phyloP scores from a whole-genome alignment of 306 rosid species.

The Rubus parviflorus region DNA sequence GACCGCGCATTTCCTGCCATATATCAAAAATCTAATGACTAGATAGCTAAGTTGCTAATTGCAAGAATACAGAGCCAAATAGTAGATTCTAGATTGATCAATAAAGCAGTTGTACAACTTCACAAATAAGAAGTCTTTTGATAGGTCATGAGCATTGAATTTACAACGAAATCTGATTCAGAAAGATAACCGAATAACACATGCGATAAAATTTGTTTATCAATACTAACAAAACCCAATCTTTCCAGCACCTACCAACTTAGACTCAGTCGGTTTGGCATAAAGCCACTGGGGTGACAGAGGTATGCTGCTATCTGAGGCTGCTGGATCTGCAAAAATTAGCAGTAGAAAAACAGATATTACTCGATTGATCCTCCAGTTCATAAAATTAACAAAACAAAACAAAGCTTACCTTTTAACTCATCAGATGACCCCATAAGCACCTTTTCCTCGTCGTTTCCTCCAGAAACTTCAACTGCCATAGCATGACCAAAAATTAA shows the following conservation, averaged over 20 bases:
- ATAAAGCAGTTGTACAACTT: not conserved
- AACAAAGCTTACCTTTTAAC: conserved; percentile 41
- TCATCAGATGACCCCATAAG: conserved; percentile 44
- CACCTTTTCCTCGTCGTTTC: conserved; percentile 41
- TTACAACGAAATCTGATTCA: conserved; percentile 1
- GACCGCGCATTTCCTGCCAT: conserved; percentile 49
- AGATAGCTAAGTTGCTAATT: not conserved
- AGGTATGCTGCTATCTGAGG: conserved; percentile 55
- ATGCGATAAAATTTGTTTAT: not conserved
- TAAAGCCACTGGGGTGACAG: conserved; percentile 71
- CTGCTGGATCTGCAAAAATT: conserved; percentile 40
- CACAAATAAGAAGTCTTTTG: not conserved
- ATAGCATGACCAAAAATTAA: conserved; percentile 6
- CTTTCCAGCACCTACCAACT: conserved; percentile 41
- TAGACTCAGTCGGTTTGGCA: conserved; percentile 56
- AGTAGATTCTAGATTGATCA: not conserved
- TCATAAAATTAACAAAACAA: not conserved
- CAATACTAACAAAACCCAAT: not conserved
- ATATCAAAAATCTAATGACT: not conserved
- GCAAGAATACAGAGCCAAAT: not conserved
- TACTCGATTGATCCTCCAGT: not conserved
- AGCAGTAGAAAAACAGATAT: not conserved
- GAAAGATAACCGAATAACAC: not conserved
- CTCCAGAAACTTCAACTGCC: conserved; percentile 42
- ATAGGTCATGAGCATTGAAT: not conserved